Conservation (phyloP, 306 rosid species). For the Crotalaria pallida region DNA sequence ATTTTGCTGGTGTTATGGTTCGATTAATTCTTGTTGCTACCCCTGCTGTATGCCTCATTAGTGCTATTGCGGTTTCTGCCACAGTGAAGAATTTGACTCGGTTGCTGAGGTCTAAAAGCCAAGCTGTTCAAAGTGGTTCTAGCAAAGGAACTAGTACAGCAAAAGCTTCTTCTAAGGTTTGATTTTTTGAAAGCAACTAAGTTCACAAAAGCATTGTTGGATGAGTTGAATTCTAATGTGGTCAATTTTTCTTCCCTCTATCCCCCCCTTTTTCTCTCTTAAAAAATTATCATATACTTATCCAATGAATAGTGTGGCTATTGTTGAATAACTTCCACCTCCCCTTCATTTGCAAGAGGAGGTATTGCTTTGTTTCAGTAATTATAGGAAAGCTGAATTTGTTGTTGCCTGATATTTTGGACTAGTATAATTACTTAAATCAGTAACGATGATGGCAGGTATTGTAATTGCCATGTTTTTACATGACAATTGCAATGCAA, state of each 20-base stretch:
- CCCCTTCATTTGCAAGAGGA: not conserved
- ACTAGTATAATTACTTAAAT: not conserved
- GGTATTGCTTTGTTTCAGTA: not conserved
- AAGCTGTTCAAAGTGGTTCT: conserved; percentile 65
- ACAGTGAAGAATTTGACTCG: conserved; percentile 81
- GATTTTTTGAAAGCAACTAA: conserved; percentile 5
- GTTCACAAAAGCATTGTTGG: not conserved
- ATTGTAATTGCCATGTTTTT: conserved; percentile 5
- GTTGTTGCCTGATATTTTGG: conserved; percentile 10
- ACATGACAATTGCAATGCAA: not conserved
- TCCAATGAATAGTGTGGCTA: not conserved
- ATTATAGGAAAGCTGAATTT: not conserved
- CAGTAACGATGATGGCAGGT: not conserved
- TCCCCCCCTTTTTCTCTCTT: not conserved
- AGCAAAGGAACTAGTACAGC: conserved; percentile 50
- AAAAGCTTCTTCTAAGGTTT: conserved; percentile 85
- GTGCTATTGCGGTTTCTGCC: conserved; percentile 96
- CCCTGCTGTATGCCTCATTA: conserved; percentile 93
- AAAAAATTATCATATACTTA: not conserved
- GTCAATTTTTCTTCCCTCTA: not conserved
- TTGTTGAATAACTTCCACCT: not conserved
- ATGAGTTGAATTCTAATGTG: not conserved
- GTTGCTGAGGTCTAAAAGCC: conserved; percentile 58
- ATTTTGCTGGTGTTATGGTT: conserved; percentile 99
- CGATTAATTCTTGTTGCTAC: conserved; percentile 97